Base-by-base conservation (phyloP, 805 yeast genomes). In the Cyberlindnera lachancei region DNA sequence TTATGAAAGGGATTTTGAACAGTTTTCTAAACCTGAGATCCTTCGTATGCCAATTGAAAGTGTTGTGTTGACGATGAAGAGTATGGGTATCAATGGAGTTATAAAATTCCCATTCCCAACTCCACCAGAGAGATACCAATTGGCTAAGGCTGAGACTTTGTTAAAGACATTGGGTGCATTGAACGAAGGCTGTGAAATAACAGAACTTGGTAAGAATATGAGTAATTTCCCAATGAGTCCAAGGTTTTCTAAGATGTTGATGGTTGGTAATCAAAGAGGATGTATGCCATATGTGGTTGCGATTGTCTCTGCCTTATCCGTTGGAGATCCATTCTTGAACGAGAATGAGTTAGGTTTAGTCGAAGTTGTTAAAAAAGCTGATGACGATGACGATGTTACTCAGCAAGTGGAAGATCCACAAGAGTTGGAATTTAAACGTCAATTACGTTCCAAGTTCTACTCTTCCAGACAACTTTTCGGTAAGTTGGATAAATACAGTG, bases 101-200 rank as follows among this genome's bases (percentile, higher is more conserved):
- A 63, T 76, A 15, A 90, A 92, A 49, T 92, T 92, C 63, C 98
- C 98, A 22, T 92, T 92, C 60, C 95, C 97, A 4, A 88, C 97
- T 0, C 84, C 95, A 3, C 96, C 97, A 0, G 82, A 79, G 31
- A 60, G 79, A 33, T 29, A 30, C 0, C 63, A 80, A 21, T 60
- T 92, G 25, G 55, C 53, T 2, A 73, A 68, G 34, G 94, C 96
- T 0, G 79, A 85, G 40, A 68, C 66, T 35, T 51, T 86, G 11
- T 63, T 92, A 35, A 68, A 72, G 26, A 70, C 73, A 42, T 56
- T 92, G 19, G 96, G 96, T 8, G 98, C 97, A 0, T 58, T 92
- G 38, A 60, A 59, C 23, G 55, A 57, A 8, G 63, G 68, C 3
- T 75, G 64, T 18, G 54, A 53, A 6, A 68, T 92, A 19, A 87